Conservation (phyloP, 148 eudicot species). For the Drosera capensis region DNA sequence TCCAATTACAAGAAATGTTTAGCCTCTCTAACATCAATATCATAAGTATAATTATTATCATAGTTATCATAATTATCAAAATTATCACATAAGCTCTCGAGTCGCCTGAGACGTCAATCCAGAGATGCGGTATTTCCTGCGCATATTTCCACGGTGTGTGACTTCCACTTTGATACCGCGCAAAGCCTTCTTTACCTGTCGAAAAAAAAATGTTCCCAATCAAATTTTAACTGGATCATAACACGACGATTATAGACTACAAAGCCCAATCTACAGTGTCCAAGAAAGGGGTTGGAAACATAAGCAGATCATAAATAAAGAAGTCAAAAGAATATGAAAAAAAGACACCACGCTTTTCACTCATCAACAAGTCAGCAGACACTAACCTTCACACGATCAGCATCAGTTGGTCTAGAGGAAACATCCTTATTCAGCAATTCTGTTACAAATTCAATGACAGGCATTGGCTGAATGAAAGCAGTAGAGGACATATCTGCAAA, state of each 20-base stretch:
- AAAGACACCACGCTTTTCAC: not conserved
- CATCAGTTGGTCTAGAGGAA: conserved; percentile 55
- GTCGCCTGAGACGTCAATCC: conserved; percentile 64
- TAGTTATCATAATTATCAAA: no score
- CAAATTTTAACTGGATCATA: not conserved
- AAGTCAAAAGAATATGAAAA: not conserved
- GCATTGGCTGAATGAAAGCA: conserved; percentile 62
- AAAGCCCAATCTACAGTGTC: no score
- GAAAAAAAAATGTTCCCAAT: not conserved
- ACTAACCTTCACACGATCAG: conserved; percentile 58
- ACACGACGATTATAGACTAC: not conserved
- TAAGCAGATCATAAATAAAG: not conserved
- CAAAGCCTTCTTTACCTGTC: conserved; percentile 24
- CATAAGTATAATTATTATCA: no score
- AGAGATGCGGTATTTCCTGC: conserved; percentile 54
- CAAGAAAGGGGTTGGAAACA: no score
- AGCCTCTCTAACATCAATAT: no score
- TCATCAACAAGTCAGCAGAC: no score
- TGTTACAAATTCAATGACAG: conserved; percentile 59
- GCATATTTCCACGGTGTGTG: conserved; percentile 28
- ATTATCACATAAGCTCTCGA: conserved; percentile 50
- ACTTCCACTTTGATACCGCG: conserved; percentile 22
- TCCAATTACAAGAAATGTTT: no score
- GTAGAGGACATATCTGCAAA: conserved; percentile 69
- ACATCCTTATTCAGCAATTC: conserved; percentile 42